Base-by-base conservation (phyloP, 148 eudicot genomes). In the Rhododendron mucronatum region DNA sequence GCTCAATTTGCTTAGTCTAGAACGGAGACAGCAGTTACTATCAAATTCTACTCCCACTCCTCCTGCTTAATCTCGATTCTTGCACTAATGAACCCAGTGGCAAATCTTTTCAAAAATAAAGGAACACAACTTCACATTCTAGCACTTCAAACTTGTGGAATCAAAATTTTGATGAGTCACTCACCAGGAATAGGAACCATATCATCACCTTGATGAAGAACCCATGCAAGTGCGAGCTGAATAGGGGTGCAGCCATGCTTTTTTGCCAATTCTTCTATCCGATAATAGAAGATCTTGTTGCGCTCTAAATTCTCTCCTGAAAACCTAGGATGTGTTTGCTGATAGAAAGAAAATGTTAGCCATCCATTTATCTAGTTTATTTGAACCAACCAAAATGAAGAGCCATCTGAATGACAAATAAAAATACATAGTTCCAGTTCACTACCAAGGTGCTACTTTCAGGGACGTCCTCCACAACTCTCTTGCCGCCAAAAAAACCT, bases 201-300 rank as follows among this genome's bases (percentile, higher is more conserved):
- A 88, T 91, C 96, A 55, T 92, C 91, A 71, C 96, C 96, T 87
- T 92, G 37, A 69, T 85, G 94, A 87, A 92, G 88, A 87, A 95
- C 86, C 98, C 98, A 94, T 55, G 98, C 89, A 83, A 95, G 87
- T 50, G 98, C 96, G 53, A 95, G 92, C 88, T 95, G 98, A 86
- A 89, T 86, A 21, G 92, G 90, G 16, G 91, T 89, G 90, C 95
- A 95, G 74, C 92, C 91, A 85, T 95, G 90, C 85, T 92, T 94
- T 73, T 83, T 85, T 5, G 96, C 91, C 63, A 94, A 84, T 82
- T 82, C 89, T 83, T 91, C 94, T 28, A 93, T 45, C 23, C 91
- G 88, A 26, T 51, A 39, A 85, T 94, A 95, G 45, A 94, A 82
- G 9, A 84, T 83, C 90, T 94, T 95, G 92, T 93, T 95, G 89